Evolutionary conservation across 2,329 filamentous ascomycete species (phyloP).

Genomic region (Bertia moriformis): DNA sequence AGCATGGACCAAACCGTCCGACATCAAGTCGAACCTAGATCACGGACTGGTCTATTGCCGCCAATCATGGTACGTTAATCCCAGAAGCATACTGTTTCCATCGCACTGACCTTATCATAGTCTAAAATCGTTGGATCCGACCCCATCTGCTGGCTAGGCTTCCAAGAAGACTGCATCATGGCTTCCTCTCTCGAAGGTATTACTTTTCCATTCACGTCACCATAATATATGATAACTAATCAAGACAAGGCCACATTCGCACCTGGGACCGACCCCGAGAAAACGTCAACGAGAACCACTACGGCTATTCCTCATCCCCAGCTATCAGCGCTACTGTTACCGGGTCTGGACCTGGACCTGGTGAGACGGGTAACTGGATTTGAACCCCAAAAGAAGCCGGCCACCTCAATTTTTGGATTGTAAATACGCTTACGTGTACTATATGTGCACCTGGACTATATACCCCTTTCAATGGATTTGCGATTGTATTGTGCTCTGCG

Average conservation of each 20-base stretch:
- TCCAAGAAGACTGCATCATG: conserved; percentile 83
- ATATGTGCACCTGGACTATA: too few relatives aligned
- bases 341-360: neutral
- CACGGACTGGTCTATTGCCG: conserved; percentile 71
- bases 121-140: conserved; percentile 76
- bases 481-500: too few relatives aligned
- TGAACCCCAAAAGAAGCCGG: too few relatives aligned
- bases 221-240: conserved; percentile 1
- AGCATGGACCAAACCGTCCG: conserved; percentile 47
- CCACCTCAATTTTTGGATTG: too few relatives aligned
- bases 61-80: conserved; percentile 62
- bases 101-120: conserved; percentile 16
- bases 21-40: conserved; percentile 73
- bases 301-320: neutral
- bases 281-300: conserved; percentile 12
- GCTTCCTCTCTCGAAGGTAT: conserved; percentile 81
- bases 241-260: conserved; percentile 51
- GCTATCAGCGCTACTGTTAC: neutral
- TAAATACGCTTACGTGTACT: too few relatives aligned
- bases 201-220: conserved; percentile 6
- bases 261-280: conserved; percentile 56
- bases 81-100: conserved; percentile 1
- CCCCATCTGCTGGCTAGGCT: conserved; percentile 79
- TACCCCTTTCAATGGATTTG: too few relatives aligned
- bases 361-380: too few relatives aligned